Percentiles rank a stretch among this genome's conserved stretches.
These are phyloP conservation scores for Rhodotorula kratochvilovae DNA, from an alignment of 768 basidiomycete species.

Conservation along the genomic window DNA sequence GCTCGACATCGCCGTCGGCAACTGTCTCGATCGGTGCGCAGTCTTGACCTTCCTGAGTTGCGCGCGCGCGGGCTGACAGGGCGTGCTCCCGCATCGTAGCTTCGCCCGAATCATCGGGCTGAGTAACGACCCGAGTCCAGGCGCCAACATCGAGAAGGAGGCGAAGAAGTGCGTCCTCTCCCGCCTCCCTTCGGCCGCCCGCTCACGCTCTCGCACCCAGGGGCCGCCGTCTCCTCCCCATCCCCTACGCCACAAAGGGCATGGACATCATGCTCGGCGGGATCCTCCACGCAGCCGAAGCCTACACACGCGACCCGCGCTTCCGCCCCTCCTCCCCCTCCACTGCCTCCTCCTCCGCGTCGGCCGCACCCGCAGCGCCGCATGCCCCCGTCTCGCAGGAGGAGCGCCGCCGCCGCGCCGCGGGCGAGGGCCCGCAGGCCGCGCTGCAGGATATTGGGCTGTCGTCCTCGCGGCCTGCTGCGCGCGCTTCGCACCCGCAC, in stretches of 20 bases:
- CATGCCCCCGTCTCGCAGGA: constrained; percentile 34
- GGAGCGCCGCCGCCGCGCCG: constrained; percentile 27
- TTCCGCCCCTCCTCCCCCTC: constrained; percentile 53
- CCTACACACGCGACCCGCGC: constrained; percentile 79
- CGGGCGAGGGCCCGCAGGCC: constrained; percentile 26
- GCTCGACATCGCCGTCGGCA: constrained; percentile 97
- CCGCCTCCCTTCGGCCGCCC: too few species aligned
- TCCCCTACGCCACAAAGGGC: constrained; percentile 95
- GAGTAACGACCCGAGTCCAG: constrained; percentile 91
- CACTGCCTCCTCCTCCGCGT: constrained; percentile 20
- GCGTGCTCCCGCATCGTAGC: neutral
- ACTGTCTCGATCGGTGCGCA: constrained; percentile 77
- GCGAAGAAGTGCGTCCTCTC: constrained; percentile 69
- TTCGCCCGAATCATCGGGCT: constrained; percentile 92
- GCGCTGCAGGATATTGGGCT: constrained; percentile 34
- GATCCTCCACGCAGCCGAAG: constrained; percentile 78
- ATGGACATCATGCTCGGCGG: constrained; percentile 99
- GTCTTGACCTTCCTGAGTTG: neutral
- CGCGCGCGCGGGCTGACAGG: too few species aligned
- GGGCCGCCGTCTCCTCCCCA: constrained; percentile 70
- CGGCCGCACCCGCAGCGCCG: neutral
- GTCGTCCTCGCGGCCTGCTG: neutral
- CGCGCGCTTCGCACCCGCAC: neutral
- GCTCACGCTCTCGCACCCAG: constrained; percentile 49
- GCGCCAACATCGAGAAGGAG: constrained; percentile 94